A percentile compares a stretch with the other conserved stretches of the same genome.
These are phyloP conservation scores for Talaromyces adpressus DNA, from an alignment of 495 filamentous ascomycete species.

Conservation along the genomic window DNA sequence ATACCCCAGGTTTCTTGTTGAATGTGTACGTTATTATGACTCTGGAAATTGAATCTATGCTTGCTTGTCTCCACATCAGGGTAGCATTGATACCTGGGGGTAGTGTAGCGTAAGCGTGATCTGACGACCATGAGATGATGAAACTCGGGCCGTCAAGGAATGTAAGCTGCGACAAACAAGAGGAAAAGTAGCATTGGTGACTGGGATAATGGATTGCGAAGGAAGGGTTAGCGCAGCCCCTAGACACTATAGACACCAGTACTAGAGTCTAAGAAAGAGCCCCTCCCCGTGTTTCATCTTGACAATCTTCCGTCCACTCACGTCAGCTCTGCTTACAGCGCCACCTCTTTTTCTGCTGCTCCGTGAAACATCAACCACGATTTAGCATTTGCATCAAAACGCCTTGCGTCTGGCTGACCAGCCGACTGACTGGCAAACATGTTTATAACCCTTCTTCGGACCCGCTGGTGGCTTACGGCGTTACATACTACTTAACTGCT, in stretches of 20 bases:
- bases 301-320: not conserved
- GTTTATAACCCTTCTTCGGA: not conserved
- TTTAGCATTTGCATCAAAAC: not conserved
- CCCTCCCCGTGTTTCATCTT: slow-evolving; percentile 1
- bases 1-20: slow-evolving; percentile 8
- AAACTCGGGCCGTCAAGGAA: not conserved
- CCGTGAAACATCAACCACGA: not conserved
- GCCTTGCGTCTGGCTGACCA: not conserved
- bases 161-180: not conserved
- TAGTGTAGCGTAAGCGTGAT: not conserved
- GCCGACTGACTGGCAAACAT: not conserved
- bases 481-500: not conserved
- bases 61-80: not conserved
- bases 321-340: not conserved
- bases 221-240: too few species aligned
- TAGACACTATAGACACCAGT: not conserved
- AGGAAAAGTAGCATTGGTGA: too few species aligned
- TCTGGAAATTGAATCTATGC: not conserved
- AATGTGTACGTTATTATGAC: not conserved
- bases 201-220: too few species aligned
- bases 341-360: not conserved
- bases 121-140: not conserved
- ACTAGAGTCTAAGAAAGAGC: not conserved
- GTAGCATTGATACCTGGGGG: not conserved
- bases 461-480: not conserved